Evolutionary conservation across 2,329 filamentous ascomycete genomes (phyloP).

Genomic region (Talaromyces sp.): DNA sequence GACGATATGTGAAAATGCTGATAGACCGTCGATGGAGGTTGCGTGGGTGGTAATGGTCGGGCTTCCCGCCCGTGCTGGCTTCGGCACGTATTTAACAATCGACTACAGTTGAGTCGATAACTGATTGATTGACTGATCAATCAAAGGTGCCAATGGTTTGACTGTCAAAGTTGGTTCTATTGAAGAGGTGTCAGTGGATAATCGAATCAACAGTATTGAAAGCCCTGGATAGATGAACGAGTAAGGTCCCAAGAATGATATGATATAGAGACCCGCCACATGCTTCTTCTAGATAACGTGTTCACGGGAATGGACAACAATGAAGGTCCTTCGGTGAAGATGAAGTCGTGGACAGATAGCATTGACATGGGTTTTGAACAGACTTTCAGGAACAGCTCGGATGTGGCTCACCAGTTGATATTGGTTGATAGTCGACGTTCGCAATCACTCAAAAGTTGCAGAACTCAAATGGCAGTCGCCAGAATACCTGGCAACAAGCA

Average conservation of each 20-base stretch:
- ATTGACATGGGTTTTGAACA: not conserved
- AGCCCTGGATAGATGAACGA: not conserved
- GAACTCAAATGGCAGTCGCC: not conserved
- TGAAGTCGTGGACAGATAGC: not conserved
- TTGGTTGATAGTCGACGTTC: not conserved
- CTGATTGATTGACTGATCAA: not conserved
- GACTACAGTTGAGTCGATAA: slow-evolving; percentile 2
- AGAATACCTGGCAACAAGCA: not conserved
- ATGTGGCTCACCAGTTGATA: not conserved
- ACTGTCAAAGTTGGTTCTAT: not conserved
- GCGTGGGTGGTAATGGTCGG: slow-evolving; percentile 24
- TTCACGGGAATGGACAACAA: not conserved
- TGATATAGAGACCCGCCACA: not conserved
- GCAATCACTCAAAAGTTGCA: not conserved
- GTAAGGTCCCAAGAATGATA: not conserved
- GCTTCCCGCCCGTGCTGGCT: slow-evolving; percentile 36
- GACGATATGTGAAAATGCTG: not conserved
- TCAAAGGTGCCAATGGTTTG: not conserved
- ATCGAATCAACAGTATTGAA: not conserved
- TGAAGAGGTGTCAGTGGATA: not conserved
- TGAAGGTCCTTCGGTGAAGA: not conserved
- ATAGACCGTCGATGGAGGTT: not conserved
- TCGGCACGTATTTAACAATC: slow-evolving; percentile 16
- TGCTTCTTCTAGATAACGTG: not conserved
- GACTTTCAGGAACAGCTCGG: not conserved